A percentile compares a stretch with the other conserved stretches of the same genome.
phyloP scores from a whole-genome alignment of 2,329 filamentous ascomycete species.

The Dactylonectria macrodidyma region DNA sequence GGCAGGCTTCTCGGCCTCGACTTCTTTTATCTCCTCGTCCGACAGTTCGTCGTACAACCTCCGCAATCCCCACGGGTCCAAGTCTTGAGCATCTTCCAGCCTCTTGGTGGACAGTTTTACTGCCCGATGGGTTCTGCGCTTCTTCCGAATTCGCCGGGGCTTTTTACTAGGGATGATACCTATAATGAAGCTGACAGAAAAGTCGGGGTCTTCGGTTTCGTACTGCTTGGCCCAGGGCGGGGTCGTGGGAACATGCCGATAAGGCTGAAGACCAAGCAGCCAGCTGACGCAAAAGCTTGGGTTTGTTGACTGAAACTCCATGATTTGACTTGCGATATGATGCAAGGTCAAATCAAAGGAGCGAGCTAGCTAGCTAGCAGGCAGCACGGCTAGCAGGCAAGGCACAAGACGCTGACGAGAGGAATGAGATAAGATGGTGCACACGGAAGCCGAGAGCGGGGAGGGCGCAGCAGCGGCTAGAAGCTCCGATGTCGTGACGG shows the following conservation, averaged over 20 bases:
- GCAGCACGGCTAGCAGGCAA: neutral
- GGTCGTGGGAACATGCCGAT: constrained; percentile 39
- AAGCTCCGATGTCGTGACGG: neutral
- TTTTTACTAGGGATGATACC: constrained; percentile 46
- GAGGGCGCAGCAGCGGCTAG: constrained; percentile 16
- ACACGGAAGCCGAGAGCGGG: constrained; percentile 6
- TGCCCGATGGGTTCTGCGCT: constrained; percentile 37
- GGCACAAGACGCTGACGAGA: neutral
- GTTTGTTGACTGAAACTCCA: constrained; percentile 46
- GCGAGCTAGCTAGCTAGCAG: constrained; percentile 33
- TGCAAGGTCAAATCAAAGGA: constrained; percentile 31
- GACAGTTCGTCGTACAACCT: constrained; percentile 44
- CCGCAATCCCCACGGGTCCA: constrained; percentile 41
- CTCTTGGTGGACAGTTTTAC: constrained; percentile 25
- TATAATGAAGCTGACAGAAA: constrained; percentile 49
- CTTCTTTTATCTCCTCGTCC: constrained; percentile 40
- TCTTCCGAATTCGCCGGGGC: constrained; percentile 39
- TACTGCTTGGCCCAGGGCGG: constrained; percentile 46
- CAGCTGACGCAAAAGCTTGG: constrained; percentile 50
- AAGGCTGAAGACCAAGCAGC: constrained; percentile 47
- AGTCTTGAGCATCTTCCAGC: constrained; percentile 27
- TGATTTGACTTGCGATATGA: constrained; percentile 41
- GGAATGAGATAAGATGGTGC: constrained; percentile 14
- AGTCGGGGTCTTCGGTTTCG: constrained; percentile 47
- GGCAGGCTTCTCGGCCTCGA: constrained; percentile 17